These are phyloP conservation scores for Daldinia concentrica DNA, from an alignment of 495 filamentous ascomycete species.

Conservation along the genomic window DNA sequence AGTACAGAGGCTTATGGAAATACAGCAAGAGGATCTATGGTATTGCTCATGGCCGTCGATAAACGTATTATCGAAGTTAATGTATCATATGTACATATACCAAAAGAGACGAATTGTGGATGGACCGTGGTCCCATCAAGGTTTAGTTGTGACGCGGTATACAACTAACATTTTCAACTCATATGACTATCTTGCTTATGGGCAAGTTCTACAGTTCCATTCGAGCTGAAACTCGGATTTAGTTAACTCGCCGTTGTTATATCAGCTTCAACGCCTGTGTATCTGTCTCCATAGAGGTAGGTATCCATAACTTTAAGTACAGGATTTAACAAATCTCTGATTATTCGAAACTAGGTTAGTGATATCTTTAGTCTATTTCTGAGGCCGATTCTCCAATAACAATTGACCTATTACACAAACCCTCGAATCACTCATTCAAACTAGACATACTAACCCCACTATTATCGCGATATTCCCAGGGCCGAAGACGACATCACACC, in stretches of 20 bases:
- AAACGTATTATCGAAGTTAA: constrained; percentile 22
- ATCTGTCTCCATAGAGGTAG: background rate
- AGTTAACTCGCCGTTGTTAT: background rate
- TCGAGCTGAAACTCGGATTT: background rate
- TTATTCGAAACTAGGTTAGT: background rate
- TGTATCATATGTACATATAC: constrained; percentile 42
- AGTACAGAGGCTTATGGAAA: constrained; percentile 65
- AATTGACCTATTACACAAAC: constrained; percentile 7
- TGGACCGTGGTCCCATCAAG: constrained; percentile 4
- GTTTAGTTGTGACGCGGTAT: background rate
- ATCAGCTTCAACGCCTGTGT: background rate
- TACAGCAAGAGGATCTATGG: constrained; percentile 58
- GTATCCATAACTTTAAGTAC: background rate
- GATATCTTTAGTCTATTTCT: background rate
- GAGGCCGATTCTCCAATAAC: constrained; percentile 4
- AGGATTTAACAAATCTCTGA: background rate
- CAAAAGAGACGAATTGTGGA: constrained; percentile 26
- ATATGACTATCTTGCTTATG: background rate
- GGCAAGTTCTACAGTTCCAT: background rate
- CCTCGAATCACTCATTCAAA: constrained; percentile 4
- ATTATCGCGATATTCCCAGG: constrained; percentile 30
- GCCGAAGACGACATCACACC: constrained; percentile 31
- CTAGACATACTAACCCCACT: constrained; percentile 20
- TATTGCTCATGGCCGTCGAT: constrained; percentile 36
- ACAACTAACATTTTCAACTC: background rate